Conservation (phyloP, 2,329 filamentous ascomycete genomes). For the Dichotomopilus funicola region DNA sequence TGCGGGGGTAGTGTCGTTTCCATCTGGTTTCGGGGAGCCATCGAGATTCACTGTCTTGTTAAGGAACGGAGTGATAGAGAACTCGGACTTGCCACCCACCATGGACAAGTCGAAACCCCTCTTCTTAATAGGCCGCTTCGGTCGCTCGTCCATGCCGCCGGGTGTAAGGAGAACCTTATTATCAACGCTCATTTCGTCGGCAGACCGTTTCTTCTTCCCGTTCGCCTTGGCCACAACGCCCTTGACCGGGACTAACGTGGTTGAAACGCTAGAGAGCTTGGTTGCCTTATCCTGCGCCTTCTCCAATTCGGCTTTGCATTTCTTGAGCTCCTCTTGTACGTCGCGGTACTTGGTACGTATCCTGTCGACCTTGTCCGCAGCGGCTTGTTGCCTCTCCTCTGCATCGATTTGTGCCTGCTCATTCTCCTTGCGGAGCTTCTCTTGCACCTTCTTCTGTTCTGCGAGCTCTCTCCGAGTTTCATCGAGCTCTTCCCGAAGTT, state of each 20-base stretch:
- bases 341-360: conserved; percentile 63
- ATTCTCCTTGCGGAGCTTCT: conserved; percentile 39
- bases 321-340: conserved; percentile 67
- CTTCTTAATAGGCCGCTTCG: conserved; percentile 47
- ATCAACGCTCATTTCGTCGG: conserved; percentile 39
- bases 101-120: conserved; percentile 50
- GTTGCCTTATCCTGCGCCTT: conserved; percentile 35
- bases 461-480: conserved; percentile 31
- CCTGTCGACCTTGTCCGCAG: conserved; percentile 65
- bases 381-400: conserved; percentile 54
- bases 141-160: conserved; percentile 30
- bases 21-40: conserved; percentile 24
- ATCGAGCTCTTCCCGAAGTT: conserved; percentile 28
- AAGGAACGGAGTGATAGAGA: conserved; percentile 91
- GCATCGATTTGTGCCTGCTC: conserved; percentile 54
- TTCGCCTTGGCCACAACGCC: conserved; percentile 31
- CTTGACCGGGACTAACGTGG: conserved; percentile 27
- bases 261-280: conserved; percentile 22
- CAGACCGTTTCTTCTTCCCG: conserved; percentile 40
- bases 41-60: conserved; percentile 57
- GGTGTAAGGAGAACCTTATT: conserved; percentile 45
- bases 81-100: conserved; percentile 79
- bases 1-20: conserved; percentile 16
- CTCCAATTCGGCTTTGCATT: conserved; percentile 42
- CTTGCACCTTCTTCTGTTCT: conserved; percentile 39